phyloP scores from a whole-genome alignment of 2,329 filamentous ascomycete genomes.

The Fusarium sp. region DNA sequence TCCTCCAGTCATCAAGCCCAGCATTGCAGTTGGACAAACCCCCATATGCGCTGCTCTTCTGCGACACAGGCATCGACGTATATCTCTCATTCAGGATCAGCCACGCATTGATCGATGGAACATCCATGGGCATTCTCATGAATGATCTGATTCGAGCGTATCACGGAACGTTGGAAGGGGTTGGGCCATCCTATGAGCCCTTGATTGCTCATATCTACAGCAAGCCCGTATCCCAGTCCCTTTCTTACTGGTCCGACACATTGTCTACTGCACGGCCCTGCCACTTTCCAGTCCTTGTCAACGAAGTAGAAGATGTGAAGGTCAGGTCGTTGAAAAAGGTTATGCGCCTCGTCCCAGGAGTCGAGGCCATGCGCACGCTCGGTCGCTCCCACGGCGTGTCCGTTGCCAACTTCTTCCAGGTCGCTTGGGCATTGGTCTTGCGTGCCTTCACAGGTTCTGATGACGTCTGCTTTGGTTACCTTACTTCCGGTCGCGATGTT shows the following conservation, averaged over 20 bases:
- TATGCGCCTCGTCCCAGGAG: neutral
- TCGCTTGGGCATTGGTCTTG: neutral
- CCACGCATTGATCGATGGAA: neutral
- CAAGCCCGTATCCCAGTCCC: neutral
- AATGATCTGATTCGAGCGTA: neutral
- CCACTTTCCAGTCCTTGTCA: neutral
- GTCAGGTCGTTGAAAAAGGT: neutral
- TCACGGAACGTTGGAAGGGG: neutral
- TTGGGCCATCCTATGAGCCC: neutral
- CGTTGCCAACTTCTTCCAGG: slow-evolving; percentile 2
- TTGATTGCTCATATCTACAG: neutral
- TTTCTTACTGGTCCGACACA: neutral
- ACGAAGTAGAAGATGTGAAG: neutral
- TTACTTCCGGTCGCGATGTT: slow-evolving; percentile 1
- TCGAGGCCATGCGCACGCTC: neutral
- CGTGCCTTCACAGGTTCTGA: neutral
- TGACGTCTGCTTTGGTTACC: slow-evolving; percentile 3
- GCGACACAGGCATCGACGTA: neutral
- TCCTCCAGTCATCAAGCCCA: neutral
- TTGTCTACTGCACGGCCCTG: neutral
- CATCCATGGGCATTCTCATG: neutral
- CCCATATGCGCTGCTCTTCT: neutral
- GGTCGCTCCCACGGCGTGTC: neutral
- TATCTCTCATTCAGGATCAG: neutral
- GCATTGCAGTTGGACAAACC: neutral